Evolutionary conservation across 2,329 filamentous ascomycete genomes (phyloP), one percentile per base, ranked within the genome.

Genomic region (Trichoderma aggressivum): DNA sequence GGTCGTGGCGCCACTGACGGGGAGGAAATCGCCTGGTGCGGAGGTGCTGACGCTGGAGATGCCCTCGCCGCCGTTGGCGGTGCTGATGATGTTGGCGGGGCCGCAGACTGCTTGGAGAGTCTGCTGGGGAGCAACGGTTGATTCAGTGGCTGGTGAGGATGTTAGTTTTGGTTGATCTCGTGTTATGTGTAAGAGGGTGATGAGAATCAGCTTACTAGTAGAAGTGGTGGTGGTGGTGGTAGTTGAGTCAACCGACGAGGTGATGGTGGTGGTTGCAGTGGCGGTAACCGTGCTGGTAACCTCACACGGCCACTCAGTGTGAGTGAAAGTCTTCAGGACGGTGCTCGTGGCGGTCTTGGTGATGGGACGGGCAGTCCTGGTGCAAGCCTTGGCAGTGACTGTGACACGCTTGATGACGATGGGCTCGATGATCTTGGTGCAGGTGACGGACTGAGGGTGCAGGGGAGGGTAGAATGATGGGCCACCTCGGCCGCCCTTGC

Each of bases 81-180:
- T 59, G 18, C 11, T 58, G n/a, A 70, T 28, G 26, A 70, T 14
- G 60, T 70, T 70, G 6, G 24, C 34, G 2, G 68, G 16, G 47
- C 68, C 68, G 12, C 68, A 70, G 60, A 36, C 60, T n/a, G 68
- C 68, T 21, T 47, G 32, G 30, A 70, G 53, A 11, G 68, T 70
- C 53, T 50, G 26, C 7, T 28, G 34, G 10, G 68, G 68, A 30
- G 68, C 68, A 3, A 63, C 50, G 12, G 39, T 47, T 6, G 60
- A 64, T 11, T 50, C 53, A 16, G 58, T 63, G 24, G 26, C 68
- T 70, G 21, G 67, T 50, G 7, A 55, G 2, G 43, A 39, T 56
- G 55, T 59, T 34, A 59, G 56, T 36, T 30, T 24, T 28, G 18
- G 3, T 8, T 34, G 11, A 3, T 3, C 11, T 6, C 11, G 11